Conservation (phyloP, 805 yeast species). For the Candida alai region DNA sequence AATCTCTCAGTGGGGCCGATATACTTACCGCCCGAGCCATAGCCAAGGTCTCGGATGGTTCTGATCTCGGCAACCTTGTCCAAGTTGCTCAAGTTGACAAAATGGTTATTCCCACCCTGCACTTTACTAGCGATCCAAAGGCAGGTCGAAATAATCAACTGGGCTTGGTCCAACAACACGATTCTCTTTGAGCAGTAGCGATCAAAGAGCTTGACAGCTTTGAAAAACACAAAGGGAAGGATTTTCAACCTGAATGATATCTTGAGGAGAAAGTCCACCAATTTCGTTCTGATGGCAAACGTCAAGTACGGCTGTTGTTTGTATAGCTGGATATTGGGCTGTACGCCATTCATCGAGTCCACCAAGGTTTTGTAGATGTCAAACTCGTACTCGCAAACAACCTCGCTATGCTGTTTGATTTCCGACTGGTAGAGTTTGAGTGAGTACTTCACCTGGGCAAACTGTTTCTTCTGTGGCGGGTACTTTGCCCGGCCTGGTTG, state of each 20-base stretch:
- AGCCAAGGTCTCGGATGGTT: constrained; percentile 37
- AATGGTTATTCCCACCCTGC: constrained; percentile 71
- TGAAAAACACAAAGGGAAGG: constrained; percentile 63
- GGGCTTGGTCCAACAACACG: constrained; percentile 81
- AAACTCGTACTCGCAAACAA: constrained; percentile 47
- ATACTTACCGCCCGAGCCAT: constrained; percentile 55
- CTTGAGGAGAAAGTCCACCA: constrained; percentile 80
- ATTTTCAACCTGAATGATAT: constrained; percentile 59
- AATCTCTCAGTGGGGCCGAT: constrained; percentile 71
- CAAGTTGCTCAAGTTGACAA: constrained; percentile 41
- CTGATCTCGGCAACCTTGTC: constrained; percentile 17
- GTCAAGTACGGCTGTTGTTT: constrained; percentile 86
- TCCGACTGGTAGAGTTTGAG: constrained; percentile 48
- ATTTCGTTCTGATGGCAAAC: constrained; percentile 65
- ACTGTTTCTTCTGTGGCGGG: constrained; percentile 7
- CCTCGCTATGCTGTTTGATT: constrained; percentile 41
- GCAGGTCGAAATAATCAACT: constrained; percentile 86
- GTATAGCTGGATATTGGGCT: constrained; percentile 55
- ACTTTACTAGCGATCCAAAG: constrained; percentile 89
- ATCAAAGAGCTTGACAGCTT: constrained; percentile 75
- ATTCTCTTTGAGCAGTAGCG: constrained; percentile 87
- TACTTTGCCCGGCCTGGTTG: background rate
- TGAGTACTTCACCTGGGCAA: constrained; percentile 49
- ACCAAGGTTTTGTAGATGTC: constrained; percentile 44
- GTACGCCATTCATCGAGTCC: constrained; percentile 29